Percentiles rank a stretch among this genome's conserved stretches.
These are phyloP conservation scores for Ophiocordyceps unilateralis DNA, from an alignment of 2,329 filamentous ascomycete species.

Conservation along the genomic window DNA sequence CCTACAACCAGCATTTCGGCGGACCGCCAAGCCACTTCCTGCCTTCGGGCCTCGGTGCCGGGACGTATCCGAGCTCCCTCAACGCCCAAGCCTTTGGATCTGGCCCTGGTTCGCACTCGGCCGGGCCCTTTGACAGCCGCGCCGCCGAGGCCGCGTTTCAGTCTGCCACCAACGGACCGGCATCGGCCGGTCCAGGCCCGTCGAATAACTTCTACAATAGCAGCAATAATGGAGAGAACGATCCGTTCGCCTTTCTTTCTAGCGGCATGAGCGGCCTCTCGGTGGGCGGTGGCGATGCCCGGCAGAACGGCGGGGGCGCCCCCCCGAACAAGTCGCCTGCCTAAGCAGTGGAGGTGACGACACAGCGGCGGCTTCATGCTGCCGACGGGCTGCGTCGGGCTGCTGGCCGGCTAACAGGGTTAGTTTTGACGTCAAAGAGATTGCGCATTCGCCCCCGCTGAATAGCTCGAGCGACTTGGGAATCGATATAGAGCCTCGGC, in stretches of 20 bases:
- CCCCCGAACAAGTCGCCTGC: slow-evolving; percentile 43
- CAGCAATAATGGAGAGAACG: slow-evolving; percentile 52
- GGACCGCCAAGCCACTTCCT: slow-evolving; percentile 81
- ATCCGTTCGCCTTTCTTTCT: slow-evolving; percentile 68
- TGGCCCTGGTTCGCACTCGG: slow-evolving; percentile 61
- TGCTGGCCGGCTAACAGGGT: slow-evolving; percentile 5
- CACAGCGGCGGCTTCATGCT: slow-evolving; percentile 2
- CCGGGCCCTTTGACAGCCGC: slow-evolving; percentile 80
- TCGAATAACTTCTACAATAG: slow-evolving; percentile 30
- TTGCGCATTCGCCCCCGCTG: slow-evolving; percentile 4
- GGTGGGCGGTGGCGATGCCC: slow-evolving; percentile 47
- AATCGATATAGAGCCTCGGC: slow-evolving; percentile 28
- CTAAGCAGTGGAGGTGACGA: slow-evolving; percentile 18
- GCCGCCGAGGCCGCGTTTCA: slow-evolving; percentile 90
- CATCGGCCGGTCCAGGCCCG: slow-evolving; percentile 57
- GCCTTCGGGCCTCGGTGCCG: slow-evolving; percentile 67
- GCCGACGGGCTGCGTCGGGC: too few species aligned
- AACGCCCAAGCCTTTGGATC: slow-evolving; percentile 62
- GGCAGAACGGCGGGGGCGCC: slow-evolving; percentile 42
- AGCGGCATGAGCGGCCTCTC: slow-evolving; percentile 55
- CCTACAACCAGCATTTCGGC: slow-evolving; percentile 66
- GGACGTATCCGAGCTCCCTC: slow-evolving; percentile 58
- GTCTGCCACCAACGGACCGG: slow-evolving; percentile 65
- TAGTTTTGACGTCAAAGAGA: background rate
- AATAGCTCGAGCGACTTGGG: slow-evolving; percentile 17